phyloP scores from a whole-genome alignment of 257 asterid species.

The Nicotiana tomentosiformis region DNA sequence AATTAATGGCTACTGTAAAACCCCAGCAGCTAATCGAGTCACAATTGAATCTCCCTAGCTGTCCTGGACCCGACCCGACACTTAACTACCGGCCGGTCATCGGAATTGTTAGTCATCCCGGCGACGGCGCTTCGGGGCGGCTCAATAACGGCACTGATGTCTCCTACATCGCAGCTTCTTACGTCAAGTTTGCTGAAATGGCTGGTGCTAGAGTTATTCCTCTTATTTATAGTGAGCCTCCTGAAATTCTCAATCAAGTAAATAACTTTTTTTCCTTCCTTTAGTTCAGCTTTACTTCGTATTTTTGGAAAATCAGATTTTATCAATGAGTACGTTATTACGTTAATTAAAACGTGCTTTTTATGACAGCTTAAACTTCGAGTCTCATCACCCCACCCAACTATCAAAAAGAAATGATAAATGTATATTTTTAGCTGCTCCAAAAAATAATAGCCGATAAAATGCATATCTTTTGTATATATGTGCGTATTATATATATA shows the following conservation, averaged over 20 bases:
- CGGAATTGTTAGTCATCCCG: constrained; percentile 87
- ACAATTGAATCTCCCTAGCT: not conserved
- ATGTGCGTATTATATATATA: no score
- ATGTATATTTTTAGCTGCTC: no score
- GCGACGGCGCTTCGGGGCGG: constrained; percentile 87
- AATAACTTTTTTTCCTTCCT: not conserved
- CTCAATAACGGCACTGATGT: constrained; percentile 55
- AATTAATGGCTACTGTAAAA: not conserved
- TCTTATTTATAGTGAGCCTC: constrained; percentile 66
- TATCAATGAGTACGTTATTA: no score
- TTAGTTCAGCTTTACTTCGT: not conserved
- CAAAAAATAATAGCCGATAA: no score
- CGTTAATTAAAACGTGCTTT: not conserved
- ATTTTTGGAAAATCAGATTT: no score
- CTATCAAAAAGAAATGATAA: no score
- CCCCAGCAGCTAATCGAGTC: not conserved
- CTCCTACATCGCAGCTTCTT: constrained; percentile 87
- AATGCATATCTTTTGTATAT: no score
- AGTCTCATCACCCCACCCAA: no score
- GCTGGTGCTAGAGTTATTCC: constrained; percentile 95
- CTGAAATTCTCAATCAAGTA: constrained; percentile 48
- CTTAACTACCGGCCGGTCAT: constrained; percentile 73
- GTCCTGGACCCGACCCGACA: constrained; percentile 46
- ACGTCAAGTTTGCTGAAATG: constrained; percentile 82
- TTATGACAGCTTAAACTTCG: no score